A percentile compares a stretch with the other conserved stretches of the same genome.
phyloP scores from a whole-genome alignment of 352 stramenopile genomes.

The Phytopythium chamaehyphon region DNA sequence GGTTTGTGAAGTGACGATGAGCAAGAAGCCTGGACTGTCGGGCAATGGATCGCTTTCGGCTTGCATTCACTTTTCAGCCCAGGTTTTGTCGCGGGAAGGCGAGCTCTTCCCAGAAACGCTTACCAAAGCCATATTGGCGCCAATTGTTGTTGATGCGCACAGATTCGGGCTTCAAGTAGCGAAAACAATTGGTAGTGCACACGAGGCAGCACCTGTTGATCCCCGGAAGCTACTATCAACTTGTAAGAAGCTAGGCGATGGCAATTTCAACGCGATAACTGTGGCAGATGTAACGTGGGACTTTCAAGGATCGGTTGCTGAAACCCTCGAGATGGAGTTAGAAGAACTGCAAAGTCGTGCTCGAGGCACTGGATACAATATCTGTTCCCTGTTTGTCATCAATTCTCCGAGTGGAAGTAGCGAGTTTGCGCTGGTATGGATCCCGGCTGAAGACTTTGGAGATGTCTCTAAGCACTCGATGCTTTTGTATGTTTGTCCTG shows the following conservation, averaged over 20 bases:
- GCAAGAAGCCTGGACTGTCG: constrained; percentile 23
- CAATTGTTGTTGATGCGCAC: constrained; percentile 58
- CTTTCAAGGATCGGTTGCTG: constrained; percentile 28
- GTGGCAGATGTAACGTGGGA: constrained; percentile 64
- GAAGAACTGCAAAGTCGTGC: constrained; percentile 44
- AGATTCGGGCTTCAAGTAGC: constrained; percentile 36
- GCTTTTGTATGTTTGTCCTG: constrained; percentile 59
- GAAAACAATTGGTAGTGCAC: constrained; percentile 4
- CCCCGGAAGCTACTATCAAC: constrained; percentile 21
- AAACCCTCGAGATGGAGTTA: constrained; percentile 62
- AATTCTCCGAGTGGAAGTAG: background rate
- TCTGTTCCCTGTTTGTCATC: constrained; percentile 35
- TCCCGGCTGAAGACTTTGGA: constrained; percentile 12
- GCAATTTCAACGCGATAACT: constrained; percentile 12
- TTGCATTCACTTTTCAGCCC: constrained; percentile 41
- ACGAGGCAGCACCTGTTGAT: constrained; percentile 4
- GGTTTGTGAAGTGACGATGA: constrained; percentile 8
- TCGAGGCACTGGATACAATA: constrained; percentile 7
- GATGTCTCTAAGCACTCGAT: constrained; percentile 20
- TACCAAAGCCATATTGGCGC: constrained; percentile 38
- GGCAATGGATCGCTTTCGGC: constrained; percentile 28
- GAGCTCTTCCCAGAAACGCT: constrained; percentile 18
- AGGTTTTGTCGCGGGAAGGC: constrained; percentile 19
- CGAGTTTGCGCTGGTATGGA: constrained; percentile 45
- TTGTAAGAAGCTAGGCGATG: constrained; percentile 6